Evolutionary conservation across 768 basidiomycete species (phyloP).

Genomic region (Psilocybe tampanensis): DNA sequence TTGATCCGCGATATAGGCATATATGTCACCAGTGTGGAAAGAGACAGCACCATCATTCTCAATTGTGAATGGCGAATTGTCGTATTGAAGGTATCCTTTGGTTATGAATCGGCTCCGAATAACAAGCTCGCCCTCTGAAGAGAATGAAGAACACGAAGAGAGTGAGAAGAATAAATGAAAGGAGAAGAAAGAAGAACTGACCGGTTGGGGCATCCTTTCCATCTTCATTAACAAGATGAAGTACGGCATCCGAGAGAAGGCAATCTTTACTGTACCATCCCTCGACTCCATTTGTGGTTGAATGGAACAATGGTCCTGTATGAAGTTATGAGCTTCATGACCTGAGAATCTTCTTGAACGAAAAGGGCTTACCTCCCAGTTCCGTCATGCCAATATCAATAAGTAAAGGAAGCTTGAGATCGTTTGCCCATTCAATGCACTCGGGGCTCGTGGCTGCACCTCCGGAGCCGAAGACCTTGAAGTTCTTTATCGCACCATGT

Average conservation of each 20-base stretch:
- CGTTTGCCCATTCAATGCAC: constrained; percentile 30
- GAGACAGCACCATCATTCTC: constrained; percentile 28
- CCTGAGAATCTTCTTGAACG: background rate
- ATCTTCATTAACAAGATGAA: constrained; percentile 27
- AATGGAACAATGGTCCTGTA: constrained; percentile 32
- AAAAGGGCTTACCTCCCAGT: constrained; percentile 26
- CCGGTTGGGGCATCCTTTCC: constrained; percentile 22
- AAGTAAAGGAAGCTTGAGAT: constrained; percentile 28
- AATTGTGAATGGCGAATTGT: constrained; percentile 27
- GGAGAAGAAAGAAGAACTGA: constrained; percentile 7
- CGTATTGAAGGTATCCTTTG: constrained; percentile 30
- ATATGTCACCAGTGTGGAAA: constrained; percentile 36
- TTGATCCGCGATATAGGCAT: constrained; percentile 20
- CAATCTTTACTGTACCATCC: constrained; percentile 27
- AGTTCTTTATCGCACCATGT: constrained; percentile 20
- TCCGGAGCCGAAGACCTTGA: constrained; percentile 30
- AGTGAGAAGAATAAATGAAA: background rate
- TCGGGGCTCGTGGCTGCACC: constrained; percentile 31
- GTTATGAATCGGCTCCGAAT: constrained; percentile 29
- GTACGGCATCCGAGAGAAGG: constrained; percentile 24
- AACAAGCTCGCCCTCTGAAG: constrained; percentile 33
- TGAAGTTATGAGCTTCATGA: background rate
- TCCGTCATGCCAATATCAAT: constrained; percentile 39
- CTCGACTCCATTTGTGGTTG: constrained; percentile 19
- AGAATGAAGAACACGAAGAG: background rate